Evolutionary conservation across 2,329 filamentous ascomycete genomes (phyloP), one percentile per base, ranked within the genome.

Genomic region (Fusarium stilboides): DNA sequence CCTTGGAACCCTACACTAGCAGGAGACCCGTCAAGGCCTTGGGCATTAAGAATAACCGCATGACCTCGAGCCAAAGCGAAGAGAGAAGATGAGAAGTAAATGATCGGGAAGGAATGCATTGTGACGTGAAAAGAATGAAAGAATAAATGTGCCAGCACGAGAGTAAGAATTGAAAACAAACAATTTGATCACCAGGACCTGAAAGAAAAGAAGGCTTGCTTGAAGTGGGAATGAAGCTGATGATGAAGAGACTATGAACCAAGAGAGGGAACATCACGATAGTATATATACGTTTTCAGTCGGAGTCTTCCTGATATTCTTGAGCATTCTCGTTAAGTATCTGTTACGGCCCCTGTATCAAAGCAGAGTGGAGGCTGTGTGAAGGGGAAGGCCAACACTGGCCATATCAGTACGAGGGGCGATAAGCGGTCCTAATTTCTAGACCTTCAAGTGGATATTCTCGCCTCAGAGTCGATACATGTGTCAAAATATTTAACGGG

Each of bases 1-100:
- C 84, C 83, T 76, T 83, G 77, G 72, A 86, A 86, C n/a, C 83
- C 85, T 46, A 85, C 76, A 62, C 83, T 84, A 13, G 79, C 70
- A 19, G 84, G 84, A 1, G 84, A 85, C 3, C 82, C 83, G 1
- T 75, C 37, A n/a, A 79, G 68, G 50, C 85, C 85, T 60, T 85
- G 81, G 14, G 82, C 85, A 31, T 73, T 77, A 44, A 86, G 75
- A 62, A 87, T 83, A 33, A 85, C 83, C 28, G 80, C 81, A 68
- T 87, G 85, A 28, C 78, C 69, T 24, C 58, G 54, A 19, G 58
- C 60, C 36, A 74, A 26, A 40, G 71, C 68, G 14, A 70, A 54
- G 12, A 75, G 45, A 37, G 52, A 58, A 22, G 65, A 57, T 34
- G 52, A 51, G 37, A 65, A 62, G 43, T 75, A 20, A 46, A 74